phyloP scores from a whole-genome alignment of 139 green algal genomes.

The Yamagishiella unicocca region DNA sequence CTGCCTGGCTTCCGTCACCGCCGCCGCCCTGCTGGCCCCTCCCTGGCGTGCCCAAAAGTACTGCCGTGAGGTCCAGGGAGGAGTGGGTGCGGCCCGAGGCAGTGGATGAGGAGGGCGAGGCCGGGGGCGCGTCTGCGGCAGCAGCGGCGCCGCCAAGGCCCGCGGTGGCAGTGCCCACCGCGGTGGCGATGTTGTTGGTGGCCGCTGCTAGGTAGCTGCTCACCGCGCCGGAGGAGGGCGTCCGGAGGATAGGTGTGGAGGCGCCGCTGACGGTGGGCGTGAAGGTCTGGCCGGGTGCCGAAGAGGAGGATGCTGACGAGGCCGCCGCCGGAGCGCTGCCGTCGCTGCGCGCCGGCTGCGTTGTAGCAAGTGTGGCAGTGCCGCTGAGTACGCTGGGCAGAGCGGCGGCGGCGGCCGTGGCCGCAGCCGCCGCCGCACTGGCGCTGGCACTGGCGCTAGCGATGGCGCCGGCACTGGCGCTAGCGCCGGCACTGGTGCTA shows the following conservation, averaged over 20 bases:
- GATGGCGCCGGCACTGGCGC: not conserved
- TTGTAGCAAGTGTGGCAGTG: not conserved
- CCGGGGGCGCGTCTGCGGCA: not conserved
- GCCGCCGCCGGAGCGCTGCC: not conserved
- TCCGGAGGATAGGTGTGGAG: not conserved
- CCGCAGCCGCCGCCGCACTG: not conserved
- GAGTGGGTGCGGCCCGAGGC: not conserved
- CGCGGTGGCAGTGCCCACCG: not conserved
- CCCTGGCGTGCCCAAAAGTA: not conserved
- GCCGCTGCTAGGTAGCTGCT: constrained; percentile 35
- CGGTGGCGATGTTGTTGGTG: not conserved
- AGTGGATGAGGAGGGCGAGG: not conserved
- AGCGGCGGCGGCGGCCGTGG: not conserved
- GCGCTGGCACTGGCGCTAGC: not conserved
- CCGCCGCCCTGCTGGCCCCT: not conserved
- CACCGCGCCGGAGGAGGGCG: not conserved
- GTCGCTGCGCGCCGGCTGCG: not conserved
- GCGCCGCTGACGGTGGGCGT: not conserved
- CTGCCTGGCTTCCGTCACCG: not conserved
- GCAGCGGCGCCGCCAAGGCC: not conserved
- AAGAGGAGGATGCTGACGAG: not conserved
- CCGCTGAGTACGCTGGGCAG: not conserved
- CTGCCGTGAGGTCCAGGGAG: not conserved
- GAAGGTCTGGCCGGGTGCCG: not conserved
- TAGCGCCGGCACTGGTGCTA: not conserved